phyloP scores from a whole-genome alignment of 2,329 filamentous ascomycete genomes.

The Colletotrichum destructivum region DNA sequence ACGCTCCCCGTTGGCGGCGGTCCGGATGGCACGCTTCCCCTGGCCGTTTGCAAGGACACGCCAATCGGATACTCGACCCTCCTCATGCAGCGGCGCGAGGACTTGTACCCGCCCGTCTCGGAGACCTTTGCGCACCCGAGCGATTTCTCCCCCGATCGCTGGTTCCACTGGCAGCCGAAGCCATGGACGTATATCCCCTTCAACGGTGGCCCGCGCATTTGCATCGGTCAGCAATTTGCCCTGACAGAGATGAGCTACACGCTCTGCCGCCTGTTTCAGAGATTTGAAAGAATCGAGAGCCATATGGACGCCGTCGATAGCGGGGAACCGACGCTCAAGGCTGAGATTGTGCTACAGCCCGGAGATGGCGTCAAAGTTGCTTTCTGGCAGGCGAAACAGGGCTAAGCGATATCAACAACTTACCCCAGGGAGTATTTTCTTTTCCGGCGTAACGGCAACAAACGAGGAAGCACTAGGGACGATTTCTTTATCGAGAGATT shows the following conservation, averaged over 20 bases:
- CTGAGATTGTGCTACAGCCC: slow-evolving; percentile 73
- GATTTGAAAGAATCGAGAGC: slow-evolving; percentile 75
- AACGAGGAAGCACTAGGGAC: not conserved
- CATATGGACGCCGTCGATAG: slow-evolving; percentile 70
- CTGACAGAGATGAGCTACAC: slow-evolving; percentile 84
- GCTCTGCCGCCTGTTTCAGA: slow-evolving; percentile 80
- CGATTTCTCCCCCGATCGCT: slow-evolving; percentile 77
- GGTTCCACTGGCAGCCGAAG: slow-evolving; percentile 74
- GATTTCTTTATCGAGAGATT: not conserved
- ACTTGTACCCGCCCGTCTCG: slow-evolving; percentile 70
- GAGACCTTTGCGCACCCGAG: slow-evolving; percentile 62
- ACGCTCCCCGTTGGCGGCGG: slow-evolving; percentile 82
- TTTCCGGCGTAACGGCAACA: not conserved
- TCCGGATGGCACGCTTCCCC: slow-evolving; percentile 70
- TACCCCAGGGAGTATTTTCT: no score
- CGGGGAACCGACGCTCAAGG: slow-evolving; percentile 67
- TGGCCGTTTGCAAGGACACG: slow-evolving; percentile 78
- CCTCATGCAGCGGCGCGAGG: slow-evolving; percentile 79
- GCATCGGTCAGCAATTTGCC: slow-evolving; percentile 86
- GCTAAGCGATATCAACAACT: not conserved
- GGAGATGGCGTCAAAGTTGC: slow-evolving; percentile 71
- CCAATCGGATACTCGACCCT: slow-evolving; percentile 77
- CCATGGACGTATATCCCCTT: slow-evolving; percentile 83
- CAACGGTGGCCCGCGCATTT: slow-evolving; percentile 81
- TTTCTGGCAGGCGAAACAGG: slow-evolving; percentile 63